Percentiles rank a stretch among this genome's conserved stretches.
Conservation (phyloP, 2,329 filamentous ascomycete genomes). For the Penicillium expansum region DNA sequence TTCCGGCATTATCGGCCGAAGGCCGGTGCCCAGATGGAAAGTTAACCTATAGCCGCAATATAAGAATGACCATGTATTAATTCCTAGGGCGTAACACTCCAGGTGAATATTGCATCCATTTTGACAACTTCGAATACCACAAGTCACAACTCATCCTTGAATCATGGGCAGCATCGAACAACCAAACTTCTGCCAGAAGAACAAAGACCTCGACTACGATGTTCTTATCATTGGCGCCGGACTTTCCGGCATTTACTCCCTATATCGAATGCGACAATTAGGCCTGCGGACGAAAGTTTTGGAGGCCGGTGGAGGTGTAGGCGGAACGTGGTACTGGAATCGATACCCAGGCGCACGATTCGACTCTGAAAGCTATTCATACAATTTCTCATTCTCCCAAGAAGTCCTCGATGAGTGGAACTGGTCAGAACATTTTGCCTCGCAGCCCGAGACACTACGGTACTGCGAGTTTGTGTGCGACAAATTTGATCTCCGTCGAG, state of each 20-base stretch:
- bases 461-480: constrained; percentile 8
- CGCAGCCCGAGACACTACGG: constrained; percentile 11
- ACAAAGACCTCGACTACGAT: background rate
- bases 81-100: background rate
- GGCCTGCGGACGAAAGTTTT: constrained; percentile 9
- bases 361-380: constrained; percentile 55
- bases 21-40: background rate
- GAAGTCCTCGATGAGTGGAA: constrained; percentile 9
- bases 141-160: background rate
- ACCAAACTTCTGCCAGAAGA: background rate
- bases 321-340: constrained; percentile 48
- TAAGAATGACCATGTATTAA: background rate
- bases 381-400: background rate
- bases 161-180: background rate
- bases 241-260: constrained; percentile 11
- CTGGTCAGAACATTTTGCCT: constrained; percentile 9
- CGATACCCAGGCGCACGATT: constrained; percentile 51
- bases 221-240: constrained; percentile 22
- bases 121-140: background rate
- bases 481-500: constrained; percentile 4
- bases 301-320: constrained; percentile 14
- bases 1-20: background rate
- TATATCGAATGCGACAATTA: constrained; percentile 7
- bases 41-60: background rate
- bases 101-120: background rate